Percentiles rank a stretch among this genome's conserved stretches.
These are phyloP conservation scores for Miamiensis avidus DNA, from an alignment of 169 alveolate genomes.

Conservation along the genomic window DNA sequence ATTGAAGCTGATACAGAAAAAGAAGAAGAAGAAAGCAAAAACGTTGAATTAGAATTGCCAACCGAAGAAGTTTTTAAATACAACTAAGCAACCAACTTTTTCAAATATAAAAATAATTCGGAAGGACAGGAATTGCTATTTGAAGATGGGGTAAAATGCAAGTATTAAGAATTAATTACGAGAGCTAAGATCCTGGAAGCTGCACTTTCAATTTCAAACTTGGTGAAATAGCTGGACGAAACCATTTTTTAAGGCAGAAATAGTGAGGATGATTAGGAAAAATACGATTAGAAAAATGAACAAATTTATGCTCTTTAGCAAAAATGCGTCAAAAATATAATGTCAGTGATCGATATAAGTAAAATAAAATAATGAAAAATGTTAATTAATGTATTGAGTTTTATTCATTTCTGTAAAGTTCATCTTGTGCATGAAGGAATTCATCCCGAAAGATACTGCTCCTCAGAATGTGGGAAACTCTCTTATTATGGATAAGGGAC, in stretches of 20 bases:
- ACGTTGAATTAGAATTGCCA: too few relatives aligned
- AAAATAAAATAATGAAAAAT: too few relatives aligned
- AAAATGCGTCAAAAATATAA: slow-evolving; percentile 11
- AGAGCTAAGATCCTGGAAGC: slow-evolving; percentile 21
- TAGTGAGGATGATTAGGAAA: background rate
- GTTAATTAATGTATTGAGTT: too few relatives aligned
- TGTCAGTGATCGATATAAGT: background rate
- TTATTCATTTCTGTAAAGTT: background rate
- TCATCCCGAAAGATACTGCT: slow-evolving; percentile 9
- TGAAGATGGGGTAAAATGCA: slow-evolving; percentile 19
- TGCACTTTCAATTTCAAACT: slow-evolving; percentile 7
- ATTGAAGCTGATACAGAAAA: background rate
- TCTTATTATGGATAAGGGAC: slow-evolving; percentile 21
- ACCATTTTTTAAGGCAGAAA: background rate
- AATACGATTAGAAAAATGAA: background rate
- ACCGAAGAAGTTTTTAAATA: too few relatives aligned
- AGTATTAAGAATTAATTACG: slow-evolving; percentile 10
- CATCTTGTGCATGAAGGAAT: slow-evolving; percentile 24
- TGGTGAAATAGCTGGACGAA: slow-evolving; percentile 1
- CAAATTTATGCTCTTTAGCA: background rate
- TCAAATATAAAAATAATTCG: background rate
- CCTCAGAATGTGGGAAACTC: slow-evolving; percentile 14
- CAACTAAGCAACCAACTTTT: background rate
- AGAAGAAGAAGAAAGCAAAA: slow-evolving; percentile 1
- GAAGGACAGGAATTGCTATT: background rate